These are phyloP conservation scores for Daphne laureola DNA, from an alignment of 441 rosid species.

Conservation along the genomic window DNA sequence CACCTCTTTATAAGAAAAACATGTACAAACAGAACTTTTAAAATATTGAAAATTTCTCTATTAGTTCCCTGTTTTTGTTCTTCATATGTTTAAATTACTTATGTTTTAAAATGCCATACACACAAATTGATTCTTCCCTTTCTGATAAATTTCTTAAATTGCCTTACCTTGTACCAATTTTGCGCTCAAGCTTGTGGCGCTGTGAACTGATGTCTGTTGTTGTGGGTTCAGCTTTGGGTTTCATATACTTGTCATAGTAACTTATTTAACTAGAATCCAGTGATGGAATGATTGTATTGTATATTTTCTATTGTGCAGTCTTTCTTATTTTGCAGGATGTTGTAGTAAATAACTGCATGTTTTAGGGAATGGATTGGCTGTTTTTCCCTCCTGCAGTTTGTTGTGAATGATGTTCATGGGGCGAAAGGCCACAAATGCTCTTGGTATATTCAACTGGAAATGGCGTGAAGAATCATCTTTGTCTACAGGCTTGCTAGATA, in stretches of 20 bases:
- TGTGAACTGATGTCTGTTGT: background rate
- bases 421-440: conserved; percentile 49
- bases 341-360: conserved; percentile 15
- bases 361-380: conserved; percentile 80
- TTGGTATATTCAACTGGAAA: conserved; percentile 60
- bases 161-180: background rate
- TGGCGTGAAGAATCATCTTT: conserved; percentile 66
- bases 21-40: too few relatives aligned
- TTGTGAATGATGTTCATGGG: conserved; percentile 79
- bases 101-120: too few relatives aligned
- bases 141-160: background rate
- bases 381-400: conserved; percentile 42
- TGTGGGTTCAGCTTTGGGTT: background rate
- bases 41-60: too few relatives aligned
- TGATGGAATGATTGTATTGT: background rate
- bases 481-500: conserved; percentile 63
- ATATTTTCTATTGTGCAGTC: background rate
- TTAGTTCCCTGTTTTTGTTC: too few relatives aligned
- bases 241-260: conserved; percentile 2
- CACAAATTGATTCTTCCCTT: background rate
- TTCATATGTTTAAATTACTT: too few relatives aligned
- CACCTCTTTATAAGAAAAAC: too few relatives aligned
- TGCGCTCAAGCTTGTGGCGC: background rate
- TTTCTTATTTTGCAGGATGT: conserved; percentile 22
- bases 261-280: too few relatives aligned